These are phyloP conservation scores for Aspergillus felis DNA, from an alignment of 2,329 filamentous ascomycete genomes.

Conservation along the genomic window DNA sequence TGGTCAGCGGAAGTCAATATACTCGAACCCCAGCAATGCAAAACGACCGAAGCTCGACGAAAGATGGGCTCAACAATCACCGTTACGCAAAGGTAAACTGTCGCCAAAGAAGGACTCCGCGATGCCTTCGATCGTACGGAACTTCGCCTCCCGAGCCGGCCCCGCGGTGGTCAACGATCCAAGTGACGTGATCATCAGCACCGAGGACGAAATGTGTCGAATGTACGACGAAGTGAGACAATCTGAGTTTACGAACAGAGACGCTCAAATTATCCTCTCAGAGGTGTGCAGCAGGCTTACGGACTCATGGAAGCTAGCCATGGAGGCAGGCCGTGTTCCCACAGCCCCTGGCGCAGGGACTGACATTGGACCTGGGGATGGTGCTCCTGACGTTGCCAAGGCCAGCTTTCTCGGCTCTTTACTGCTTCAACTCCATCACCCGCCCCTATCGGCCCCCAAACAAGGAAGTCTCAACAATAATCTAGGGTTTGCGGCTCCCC, in stretches of 20 bases:
- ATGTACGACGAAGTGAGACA: slow-evolving; percentile 53
- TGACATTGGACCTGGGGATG: slow-evolving; percentile 62
- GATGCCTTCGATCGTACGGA: slow-evolving; percentile 68
- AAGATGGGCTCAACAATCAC: slow-evolving; percentile 33
- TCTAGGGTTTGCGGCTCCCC: slow-evolving; percentile 22
- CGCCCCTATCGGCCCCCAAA: slow-evolving; percentile 40
- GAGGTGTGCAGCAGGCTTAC: slow-evolving; percentile 33
- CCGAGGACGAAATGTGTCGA: slow-evolving; percentile 65
- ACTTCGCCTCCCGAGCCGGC: slow-evolving; percentile 56
- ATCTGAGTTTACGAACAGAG: slow-evolving; percentile 27
- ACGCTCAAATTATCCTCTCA: slow-evolving; percentile 30
- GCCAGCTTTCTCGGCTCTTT: slow-evolving; percentile 75
- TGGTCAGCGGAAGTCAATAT: slow-evolving; percentile 34
- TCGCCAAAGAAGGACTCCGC: slow-evolving; percentile 53
- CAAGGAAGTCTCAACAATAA: slow-evolving; percentile 20
- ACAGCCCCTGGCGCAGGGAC: slow-evolving; percentile 42
- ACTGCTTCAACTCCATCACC: slow-evolving; percentile 74
- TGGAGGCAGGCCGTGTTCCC: slow-evolving; percentile 6
- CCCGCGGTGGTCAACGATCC: slow-evolving; percentile 64
- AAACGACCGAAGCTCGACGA: slow-evolving; percentile 43
- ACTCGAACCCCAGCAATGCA: slow-evolving; percentile 40
- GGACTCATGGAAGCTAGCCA: slow-evolving; percentile 29
- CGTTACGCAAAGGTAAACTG: slow-evolving; percentile 30
- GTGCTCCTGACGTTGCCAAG: slow-evolving; percentile 64
- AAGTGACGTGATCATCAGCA: slow-evolving; percentile 67